Conservation (phyloP, 2,329 filamentous ascomycete species). For the Aspergillus fumigatiaffinis region DNA sequence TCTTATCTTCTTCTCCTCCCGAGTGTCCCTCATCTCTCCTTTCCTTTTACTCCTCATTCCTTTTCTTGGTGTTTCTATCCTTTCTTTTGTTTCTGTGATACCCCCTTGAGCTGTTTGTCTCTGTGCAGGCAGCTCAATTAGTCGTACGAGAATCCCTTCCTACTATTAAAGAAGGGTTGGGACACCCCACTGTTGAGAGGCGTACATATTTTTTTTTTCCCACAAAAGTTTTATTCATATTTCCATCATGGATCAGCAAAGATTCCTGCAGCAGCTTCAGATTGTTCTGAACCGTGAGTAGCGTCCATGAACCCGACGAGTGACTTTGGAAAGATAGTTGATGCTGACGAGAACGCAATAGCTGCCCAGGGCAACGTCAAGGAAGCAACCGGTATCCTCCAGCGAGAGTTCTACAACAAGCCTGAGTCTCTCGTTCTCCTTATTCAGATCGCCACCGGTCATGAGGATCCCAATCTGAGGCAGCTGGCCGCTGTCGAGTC, state of each 20-base stretch:
- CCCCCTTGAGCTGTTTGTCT: conserved; percentile 30
- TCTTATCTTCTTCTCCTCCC: conserved; percentile 11
- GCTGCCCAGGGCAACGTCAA: conserved; percentile 88
- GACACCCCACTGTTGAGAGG: conserved; percentile 13
- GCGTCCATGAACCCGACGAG: not conserved
- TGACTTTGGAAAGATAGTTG: not conserved
- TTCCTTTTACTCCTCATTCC: conserved; percentile 16
- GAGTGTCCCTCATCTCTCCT: conserved; percentile 15
- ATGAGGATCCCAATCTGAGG: conserved; percentile 67
- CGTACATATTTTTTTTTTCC: conserved; percentile 8
- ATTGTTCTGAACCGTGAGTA: conserved; percentile 80
- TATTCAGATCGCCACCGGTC: conserved; percentile 80
- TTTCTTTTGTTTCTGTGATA: conserved; percentile 27
- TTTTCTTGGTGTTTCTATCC: conserved; percentile 20
- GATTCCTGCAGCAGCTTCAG: conserved; percentile 82
- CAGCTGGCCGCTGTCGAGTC: conserved; percentile 92
- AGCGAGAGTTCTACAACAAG: conserved; percentile 88
- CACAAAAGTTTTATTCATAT: conserved; percentile 3
- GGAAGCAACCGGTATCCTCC: conserved; percentile 81
- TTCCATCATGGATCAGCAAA: conserved; percentile 68
- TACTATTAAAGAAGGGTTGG: conserved; percentile 9
- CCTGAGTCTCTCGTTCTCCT: conserved; percentile 80
- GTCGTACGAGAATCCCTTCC: conserved; percentile 15
- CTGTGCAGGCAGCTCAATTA: conserved; percentile 26
- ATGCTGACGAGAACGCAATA: conserved; percentile 38